phyloP scores from a whole-genome alignment of 495 filamentous ascomycete genomes.

The Hypoxylon lienhwacheense region DNA sequence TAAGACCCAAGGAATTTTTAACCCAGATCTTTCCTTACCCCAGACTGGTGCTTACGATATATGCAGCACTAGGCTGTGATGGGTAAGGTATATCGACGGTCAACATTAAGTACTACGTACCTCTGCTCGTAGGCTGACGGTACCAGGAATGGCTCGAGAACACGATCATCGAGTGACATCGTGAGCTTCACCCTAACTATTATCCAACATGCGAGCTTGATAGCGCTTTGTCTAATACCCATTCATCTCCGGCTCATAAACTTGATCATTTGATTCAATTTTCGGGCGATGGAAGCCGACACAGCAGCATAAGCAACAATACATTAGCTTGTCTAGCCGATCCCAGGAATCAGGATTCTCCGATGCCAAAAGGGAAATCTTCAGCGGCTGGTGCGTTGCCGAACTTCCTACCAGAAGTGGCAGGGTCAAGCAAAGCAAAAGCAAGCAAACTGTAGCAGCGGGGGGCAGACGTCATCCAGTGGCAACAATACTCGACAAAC shows the following conservation, averaged over 20 bases:
- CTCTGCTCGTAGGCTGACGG: constrained; percentile 16
- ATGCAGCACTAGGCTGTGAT: constrained; percentile 33
- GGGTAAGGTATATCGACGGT: constrained; percentile 34
- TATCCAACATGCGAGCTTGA: constrained; percentile 12
- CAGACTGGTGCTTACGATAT: constrained; percentile 37
- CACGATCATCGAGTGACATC: constrained; percentile 25
- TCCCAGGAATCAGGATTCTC: constrained; percentile 17
- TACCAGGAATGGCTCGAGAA: constrained; percentile 1
- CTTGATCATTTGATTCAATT: constrained; percentile 20
- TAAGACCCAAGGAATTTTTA: constrained; percentile 12
- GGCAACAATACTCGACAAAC: constrained; percentile 18
- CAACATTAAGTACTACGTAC: constrained; percentile 28
- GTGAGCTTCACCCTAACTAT: constrained; percentile 22
- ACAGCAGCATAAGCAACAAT: constrained; percentile 5
- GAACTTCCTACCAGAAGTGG: constrained; percentile 20
- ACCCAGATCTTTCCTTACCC: constrained; percentile 36
- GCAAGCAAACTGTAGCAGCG: constrained; percentile 8
- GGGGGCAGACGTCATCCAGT: constrained; percentile 32
- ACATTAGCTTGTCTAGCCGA: constrained; percentile 8
- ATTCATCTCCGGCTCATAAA: constrained; percentile 2
- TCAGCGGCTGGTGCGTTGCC: constrained; percentile 26
- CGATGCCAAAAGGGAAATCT: constrained; percentile 17
- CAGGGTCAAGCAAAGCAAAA: constrained; percentile 12
- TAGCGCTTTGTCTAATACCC: constrained; percentile 9
- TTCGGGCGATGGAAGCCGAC: constrained; percentile 5